Evolutionary conservation across 805 yeast species (phyloP), one percentile per base, ranked within the genome.

Genomic region (Lachancea sp.): DNA sequence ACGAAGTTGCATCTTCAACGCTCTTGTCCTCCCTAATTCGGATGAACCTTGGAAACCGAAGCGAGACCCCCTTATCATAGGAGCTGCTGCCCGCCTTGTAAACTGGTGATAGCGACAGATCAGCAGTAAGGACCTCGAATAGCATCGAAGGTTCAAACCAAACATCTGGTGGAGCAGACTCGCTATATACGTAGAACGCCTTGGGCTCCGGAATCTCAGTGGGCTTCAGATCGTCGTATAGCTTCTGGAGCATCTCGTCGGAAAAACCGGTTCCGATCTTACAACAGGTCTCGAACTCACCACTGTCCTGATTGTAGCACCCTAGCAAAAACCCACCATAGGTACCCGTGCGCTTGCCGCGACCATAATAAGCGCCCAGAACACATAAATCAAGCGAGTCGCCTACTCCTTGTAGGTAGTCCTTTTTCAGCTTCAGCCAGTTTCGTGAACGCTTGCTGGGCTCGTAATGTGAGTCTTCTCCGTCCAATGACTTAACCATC

Each of bases 251-350:
- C 54, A 79, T 74, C 48, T 82, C 97, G 49, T 92, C 98, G 29
- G 88, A 77, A 56, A 92, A 92, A 0, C 98, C 98, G 0, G 98
- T 92, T 35, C 98, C 98, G 41, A 94, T 89, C 60, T 92, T 92
- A 67, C 98, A 92, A 30, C 95, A 82, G 0, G 97, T 84, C 61
- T 92, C 97, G 58, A 75, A 87, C 54, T 89, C 97, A 17, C 94
- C 97, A 0, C 87, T 75, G 43, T 90, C 96, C 41, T 78, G 79
- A 55, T 92, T 92, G 57, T 87, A 90, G 22, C 94, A 82, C 0
- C 95, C 97, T 37, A 92, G 68, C 29, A 92, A 62, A 55, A 89
- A 92, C 2, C 97, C 98, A 38, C 98, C 98, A 60, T 90, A 92
- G 45, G 83, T 74, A 8, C 95, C 96, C 0, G 97, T 89, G 56